phyloP scores from a whole-genome alignment of 176 grass and related monocot genomes.

The Avena eriantha region DNA sequence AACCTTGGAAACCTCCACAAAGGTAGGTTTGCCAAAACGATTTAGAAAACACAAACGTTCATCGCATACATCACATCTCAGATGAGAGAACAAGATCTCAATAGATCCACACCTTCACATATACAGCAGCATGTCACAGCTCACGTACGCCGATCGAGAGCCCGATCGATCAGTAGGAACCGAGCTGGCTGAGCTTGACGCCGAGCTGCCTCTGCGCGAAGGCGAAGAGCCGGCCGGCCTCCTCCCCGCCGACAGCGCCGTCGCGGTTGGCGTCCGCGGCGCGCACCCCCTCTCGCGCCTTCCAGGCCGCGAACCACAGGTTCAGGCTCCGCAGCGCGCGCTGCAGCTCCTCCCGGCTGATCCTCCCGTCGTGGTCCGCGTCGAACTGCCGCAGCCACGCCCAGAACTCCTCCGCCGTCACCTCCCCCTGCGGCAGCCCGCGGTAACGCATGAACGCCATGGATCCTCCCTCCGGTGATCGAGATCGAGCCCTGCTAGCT shows the following conservation, averaged over 20 bases:
- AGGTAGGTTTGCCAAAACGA: no score
- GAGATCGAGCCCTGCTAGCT: background rate
- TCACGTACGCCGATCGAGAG: background rate
- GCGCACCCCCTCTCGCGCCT: constrained; percentile 57
- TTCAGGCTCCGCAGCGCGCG: constrained; percentile 63
- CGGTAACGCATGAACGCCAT: constrained; percentile 67
- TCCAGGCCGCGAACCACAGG: constrained; percentile 76
- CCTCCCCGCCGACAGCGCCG: constrained; percentile 50
- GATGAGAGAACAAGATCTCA: no score
- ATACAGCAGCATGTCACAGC: background rate
- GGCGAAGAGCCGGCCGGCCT: constrained; percentile 49
- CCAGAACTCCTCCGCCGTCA: constrained; percentile 71
- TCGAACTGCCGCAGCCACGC: constrained; percentile 87
- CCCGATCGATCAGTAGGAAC: background rate
- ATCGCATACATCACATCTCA: no score
- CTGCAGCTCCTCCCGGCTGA: constrained; percentile 70
- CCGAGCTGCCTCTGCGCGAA: constrained; percentile 67
- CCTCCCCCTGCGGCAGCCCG: constrained; percentile 62
- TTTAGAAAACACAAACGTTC: no score
- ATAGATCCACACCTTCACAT: no score
- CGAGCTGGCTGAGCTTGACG: constrained; percentile 66
- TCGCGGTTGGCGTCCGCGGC: constrained; percentile 58
- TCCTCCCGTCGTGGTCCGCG: constrained; percentile 58
- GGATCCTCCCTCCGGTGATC: background rate
- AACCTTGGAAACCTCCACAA: no score